Conservation (phyloP, 1,284 basidiomycete genomes). For the Boletus sp. region DNA sequence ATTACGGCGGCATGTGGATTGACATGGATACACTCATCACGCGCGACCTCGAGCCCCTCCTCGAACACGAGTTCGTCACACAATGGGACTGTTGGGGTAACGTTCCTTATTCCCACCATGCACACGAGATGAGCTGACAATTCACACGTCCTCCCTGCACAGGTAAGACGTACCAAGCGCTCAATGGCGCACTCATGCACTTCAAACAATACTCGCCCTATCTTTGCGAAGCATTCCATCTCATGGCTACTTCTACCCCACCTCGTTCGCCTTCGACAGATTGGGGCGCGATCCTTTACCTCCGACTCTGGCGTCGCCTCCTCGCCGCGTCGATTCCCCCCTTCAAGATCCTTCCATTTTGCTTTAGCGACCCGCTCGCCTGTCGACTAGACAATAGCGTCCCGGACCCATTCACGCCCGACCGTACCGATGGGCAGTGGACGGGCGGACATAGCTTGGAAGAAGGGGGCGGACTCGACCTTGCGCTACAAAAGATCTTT, state of each 20-base stretch:
- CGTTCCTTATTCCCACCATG: neutral
- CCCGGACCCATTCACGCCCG: conserved; percentile 82
- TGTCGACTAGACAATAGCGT: conserved; percentile 90
- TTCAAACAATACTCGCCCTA: conserved; percentile 89
- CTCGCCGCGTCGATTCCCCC: conserved; percentile 73
- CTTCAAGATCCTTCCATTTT: conserved; percentile 91
- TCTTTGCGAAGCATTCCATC: conserved; percentile 92
- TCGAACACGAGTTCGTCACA: conserved; percentile 92
- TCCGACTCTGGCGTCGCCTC: conserved; percentile 85
- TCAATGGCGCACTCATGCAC: conserved; percentile 94
- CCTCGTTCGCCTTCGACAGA: conserved; percentile 83
- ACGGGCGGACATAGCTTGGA: conserved; percentile 58
- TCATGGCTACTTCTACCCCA: conserved; percentile 76
- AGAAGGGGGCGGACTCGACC: conserved; percentile 69
- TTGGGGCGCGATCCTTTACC: conserved; percentile 91
- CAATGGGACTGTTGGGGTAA: conserved; percentile 97
- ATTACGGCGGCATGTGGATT: conserved; percentile 89
- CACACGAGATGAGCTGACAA: conserved; percentile 9
- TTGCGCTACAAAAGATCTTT: conserved; percentile 73
- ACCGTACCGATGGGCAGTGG: conserved; percentile 62
- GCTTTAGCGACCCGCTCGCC: conserved; percentile 87
- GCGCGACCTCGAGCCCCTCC: conserved; percentile 77
- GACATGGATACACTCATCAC: conserved; percentile 95
- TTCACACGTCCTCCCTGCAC: neutral
- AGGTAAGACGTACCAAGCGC: conserved; percentile 86